These are phyloP conservation scores for Tylopilus rubrobrunneus DNA, from an alignment of 768 basidiomycete species.

Conservation along the genomic window DNA sequence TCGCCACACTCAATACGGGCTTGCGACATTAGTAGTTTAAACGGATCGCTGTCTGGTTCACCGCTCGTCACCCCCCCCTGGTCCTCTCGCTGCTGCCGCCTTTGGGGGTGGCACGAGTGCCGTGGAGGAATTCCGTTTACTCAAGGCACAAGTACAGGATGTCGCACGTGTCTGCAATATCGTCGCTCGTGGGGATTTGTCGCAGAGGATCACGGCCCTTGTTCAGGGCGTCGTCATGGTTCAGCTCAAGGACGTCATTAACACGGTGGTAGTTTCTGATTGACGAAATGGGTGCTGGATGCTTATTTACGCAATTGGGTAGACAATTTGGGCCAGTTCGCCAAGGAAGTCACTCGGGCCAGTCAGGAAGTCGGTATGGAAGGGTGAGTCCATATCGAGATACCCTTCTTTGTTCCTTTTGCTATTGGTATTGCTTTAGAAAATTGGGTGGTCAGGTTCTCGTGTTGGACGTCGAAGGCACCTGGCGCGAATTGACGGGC, in stretches of 20 bases:
- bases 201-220: slow-evolving; percentile 74
- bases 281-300: slow-evolving; percentile 2
- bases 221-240: slow-evolving; percentile 79
- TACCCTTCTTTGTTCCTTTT: slow-evolving; percentile 3
- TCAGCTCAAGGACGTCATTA: slow-evolving; percentile 76
- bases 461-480: slow-evolving; percentile 85
- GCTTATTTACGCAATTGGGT: slow-evolving; percentile 37
- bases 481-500: slow-evolving; percentile 81
- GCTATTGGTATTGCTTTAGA: slow-evolving; percentile 23
- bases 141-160: slow-evolving; percentile 83
- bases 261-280: slow-evolving; percentile 48
- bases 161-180: slow-evolving; percentile 80
- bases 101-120: slow-evolving; percentile 60
- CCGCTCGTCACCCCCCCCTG: slow-evolving; percentile 50
- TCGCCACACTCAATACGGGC: too few relatives aligned
- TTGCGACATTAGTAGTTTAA: slow-evolving; percentile 24
- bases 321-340: slow-evolving; percentile 79
- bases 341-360: slow-evolving; percentile 85
- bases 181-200: slow-evolving; percentile 70
- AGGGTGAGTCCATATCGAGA: slow-evolving; percentile 41
- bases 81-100: slow-evolving; percentile 53
- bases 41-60: slow-evolving; percentile 29
- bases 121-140: slow-evolving; percentile 71
- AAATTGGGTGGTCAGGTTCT: slow-evolving; percentile 85
- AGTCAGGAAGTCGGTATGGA: slow-evolving; percentile 82